These are phyloP conservation scores for Blastocystis sp. DNA, from an alignment of 352 stramenopile species.

Conservation along the genomic window DNA sequence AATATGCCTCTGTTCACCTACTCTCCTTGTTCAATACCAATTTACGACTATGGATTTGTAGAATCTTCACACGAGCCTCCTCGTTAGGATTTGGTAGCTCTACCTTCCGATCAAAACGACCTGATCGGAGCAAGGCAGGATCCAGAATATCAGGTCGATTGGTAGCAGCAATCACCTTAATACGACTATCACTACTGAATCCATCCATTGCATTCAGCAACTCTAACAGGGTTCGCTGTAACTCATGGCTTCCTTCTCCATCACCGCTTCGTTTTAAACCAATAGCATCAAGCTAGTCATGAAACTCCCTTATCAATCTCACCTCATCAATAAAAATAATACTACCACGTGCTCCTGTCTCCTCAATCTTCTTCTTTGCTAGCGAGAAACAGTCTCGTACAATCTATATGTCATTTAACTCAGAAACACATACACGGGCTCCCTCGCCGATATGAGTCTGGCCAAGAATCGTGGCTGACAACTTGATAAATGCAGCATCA, in stretches of 20 bases:
- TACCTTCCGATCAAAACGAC: slow-evolving; percentile 81
- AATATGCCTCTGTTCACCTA: slow-evolving; percentile 66
- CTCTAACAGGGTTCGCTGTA: slow-evolving; percentile 96
- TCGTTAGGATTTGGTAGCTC: slow-evolving; percentile 93
- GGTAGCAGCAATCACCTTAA: slow-evolving; percentile 93
- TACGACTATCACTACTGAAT: slow-evolving; percentile 93
- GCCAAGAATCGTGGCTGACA: slow-evolving; percentile 91
- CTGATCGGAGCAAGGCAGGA: slow-evolving; percentile 85
- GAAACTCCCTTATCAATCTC: neutral
- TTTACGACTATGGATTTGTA: slow-evolving; percentile 91
- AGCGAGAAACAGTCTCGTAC: slow-evolving; percentile 94
- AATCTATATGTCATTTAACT: slow-evolving; percentile 70
- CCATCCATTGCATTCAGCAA: slow-evolving; percentile 93
- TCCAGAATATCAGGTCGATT: slow-evolving; percentile 91
- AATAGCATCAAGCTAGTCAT: slow-evolving; percentile 84
- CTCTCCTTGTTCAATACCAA: slow-evolving; percentile 86
- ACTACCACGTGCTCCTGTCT: slow-evolving; percentile 78
- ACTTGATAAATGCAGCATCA: slow-evolving; percentile 94
- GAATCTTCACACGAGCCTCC: slow-evolving; percentile 85
- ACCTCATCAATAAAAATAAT: slow-evolving; percentile 99
- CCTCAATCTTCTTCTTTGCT: slow-evolving; percentile 83
- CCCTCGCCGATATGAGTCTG: slow-evolving; percentile 98
- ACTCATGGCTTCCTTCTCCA: slow-evolving; percentile 84
- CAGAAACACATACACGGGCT: slow-evolving; percentile 71
- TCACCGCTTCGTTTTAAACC: slow-evolving; percentile 87